phyloP scores from a whole-genome alignment of 106 monocot genomes.

The Ottelia alismoides region DNA sequence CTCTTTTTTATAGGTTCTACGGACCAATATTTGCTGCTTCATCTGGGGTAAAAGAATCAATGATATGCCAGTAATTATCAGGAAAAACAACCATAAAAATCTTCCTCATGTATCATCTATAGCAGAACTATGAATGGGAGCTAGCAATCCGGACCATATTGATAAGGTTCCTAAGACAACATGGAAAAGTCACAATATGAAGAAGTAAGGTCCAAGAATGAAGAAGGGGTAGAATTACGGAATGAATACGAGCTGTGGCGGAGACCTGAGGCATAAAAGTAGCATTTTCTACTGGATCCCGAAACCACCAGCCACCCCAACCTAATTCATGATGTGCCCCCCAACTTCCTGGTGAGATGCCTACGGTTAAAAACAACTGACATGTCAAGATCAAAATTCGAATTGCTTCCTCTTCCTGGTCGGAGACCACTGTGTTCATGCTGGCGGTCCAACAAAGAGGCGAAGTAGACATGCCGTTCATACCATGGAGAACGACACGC shows the following conservation, averaged over 20 bases:
- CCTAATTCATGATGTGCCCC: constrained; percentile 14
- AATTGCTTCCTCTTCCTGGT: constrained; percentile 1
- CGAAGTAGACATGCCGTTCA: no score
- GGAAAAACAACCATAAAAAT: constrained; percentile 4
- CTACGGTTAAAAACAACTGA: constrained; percentile 16
- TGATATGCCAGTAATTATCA: not conserved
- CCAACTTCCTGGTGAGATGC: constrained; percentile 17
- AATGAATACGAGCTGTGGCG: constrained; percentile 2
- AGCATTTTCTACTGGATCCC: no score
- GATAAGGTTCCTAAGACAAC: not conserved
- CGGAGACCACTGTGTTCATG: no score
- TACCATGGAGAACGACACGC: no score
- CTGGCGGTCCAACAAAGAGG: no score
- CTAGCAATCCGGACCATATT: not conserved
- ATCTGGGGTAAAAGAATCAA: not conserved
- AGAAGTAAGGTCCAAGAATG: constrained; percentile 3
- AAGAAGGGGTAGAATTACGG: not conserved
- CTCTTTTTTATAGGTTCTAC: constrained; percentile 6
- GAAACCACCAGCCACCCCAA: constrained; percentile 15
- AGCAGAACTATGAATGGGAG: not conserved
- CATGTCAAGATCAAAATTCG: constrained; percentile 7
- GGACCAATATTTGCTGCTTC: not conserved
- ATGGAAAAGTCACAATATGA: constrained; percentile 1
- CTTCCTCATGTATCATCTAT: constrained; percentile 2
- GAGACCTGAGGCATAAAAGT: not conserved